Evolutionary conservation across 2,329 filamentous ascomycete genomes (phyloP).

Genomic region (Talaromyces sp.): DNA sequence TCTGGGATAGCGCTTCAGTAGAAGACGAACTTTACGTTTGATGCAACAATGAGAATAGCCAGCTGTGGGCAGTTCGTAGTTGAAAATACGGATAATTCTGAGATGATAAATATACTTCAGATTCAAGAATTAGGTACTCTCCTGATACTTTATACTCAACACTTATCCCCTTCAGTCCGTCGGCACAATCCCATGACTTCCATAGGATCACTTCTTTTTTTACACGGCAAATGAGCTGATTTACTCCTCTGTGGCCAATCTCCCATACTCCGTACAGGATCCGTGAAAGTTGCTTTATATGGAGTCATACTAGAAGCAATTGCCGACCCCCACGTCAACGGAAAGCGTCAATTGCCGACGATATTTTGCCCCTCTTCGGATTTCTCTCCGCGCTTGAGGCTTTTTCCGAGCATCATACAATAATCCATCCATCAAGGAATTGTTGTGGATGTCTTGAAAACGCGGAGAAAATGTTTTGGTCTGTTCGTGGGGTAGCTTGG

Average conservation of each 20-base stretch:
- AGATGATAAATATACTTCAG: neutral
- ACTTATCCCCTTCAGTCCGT: neutral
- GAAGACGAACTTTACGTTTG: no score
- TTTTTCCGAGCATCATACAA: neutral
- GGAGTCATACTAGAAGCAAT: neutral
- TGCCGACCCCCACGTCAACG: conserved; percentile 9
- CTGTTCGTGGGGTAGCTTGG: neutral
- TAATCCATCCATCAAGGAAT: neutral
- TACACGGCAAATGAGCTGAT: neutral
- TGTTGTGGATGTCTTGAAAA: neutral
- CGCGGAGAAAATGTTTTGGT: neutral
- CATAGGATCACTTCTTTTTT: neutral
- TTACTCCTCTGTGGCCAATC: neutral
- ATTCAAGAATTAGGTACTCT: no score
- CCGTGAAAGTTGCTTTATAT: neutral
- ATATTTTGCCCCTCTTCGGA: conserved; percentile 10
- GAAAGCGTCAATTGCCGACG: conserved; percentile 4
- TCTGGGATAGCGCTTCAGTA: no score
- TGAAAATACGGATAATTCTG: no score
- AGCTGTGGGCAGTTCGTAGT: no score
- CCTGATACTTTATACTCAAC: neutral
- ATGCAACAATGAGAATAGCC: no score
- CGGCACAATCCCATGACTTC: neutral
- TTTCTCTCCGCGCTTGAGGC: conserved; percentile 9
- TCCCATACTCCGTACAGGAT: no score